A percentile compares a stretch with the other conserved stretches of the same genome.
These are phyloP conservation scores for Evansstolkia leycettana DNA, from an alignment of 495 filamentous ascomycete genomes.

Conservation along the genomic window DNA sequence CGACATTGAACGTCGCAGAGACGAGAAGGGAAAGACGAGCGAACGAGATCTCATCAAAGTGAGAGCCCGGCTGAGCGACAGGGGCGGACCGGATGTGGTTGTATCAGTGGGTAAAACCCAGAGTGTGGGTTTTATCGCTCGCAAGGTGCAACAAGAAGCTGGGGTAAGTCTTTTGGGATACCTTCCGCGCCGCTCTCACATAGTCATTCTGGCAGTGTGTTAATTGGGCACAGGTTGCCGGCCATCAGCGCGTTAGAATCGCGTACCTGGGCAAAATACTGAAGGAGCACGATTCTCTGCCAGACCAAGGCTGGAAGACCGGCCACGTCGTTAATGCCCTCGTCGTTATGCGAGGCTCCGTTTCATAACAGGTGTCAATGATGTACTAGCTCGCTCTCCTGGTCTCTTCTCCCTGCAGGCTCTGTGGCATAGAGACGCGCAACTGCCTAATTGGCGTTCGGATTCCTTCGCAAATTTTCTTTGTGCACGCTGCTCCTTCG, in stretches of 20 bases:
- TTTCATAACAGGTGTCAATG: constrained; percentile 6
- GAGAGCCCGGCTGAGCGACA: constrained; percentile 56
- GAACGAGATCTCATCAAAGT: constrained; percentile 45
- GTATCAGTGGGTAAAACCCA: constrained; percentile 49
- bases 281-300: constrained; percentile 49
- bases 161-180: constrained; percentile 37
- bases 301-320: constrained; percentile 60
- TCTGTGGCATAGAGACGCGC: too few species aligned
- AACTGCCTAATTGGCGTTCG: too few species aligned
- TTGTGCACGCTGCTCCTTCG: too few species aligned
- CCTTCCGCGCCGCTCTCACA: too few species aligned
- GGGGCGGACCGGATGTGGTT: constrained; percentile 48
- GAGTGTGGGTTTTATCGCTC: constrained; percentile 47
- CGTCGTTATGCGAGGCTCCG: constrained; percentile 37
- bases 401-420: too few species aligned
- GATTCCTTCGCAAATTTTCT: too few species aligned
- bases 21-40: constrained; percentile 50
- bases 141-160: constrained; percentile 51
- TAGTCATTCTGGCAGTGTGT: constrained; percentile 1
- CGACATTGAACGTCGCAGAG: constrained; percentile 44
- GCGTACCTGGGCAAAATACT: constrained; percentile 72
- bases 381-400: too few species aligned
- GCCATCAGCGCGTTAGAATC: constrained; percentile 47
- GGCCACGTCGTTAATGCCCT: constrained; percentile 72
- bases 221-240: constrained; percentile 24